Conservation (phyloP, 306 rosid species). For the Rosa lucieae region DNA sequence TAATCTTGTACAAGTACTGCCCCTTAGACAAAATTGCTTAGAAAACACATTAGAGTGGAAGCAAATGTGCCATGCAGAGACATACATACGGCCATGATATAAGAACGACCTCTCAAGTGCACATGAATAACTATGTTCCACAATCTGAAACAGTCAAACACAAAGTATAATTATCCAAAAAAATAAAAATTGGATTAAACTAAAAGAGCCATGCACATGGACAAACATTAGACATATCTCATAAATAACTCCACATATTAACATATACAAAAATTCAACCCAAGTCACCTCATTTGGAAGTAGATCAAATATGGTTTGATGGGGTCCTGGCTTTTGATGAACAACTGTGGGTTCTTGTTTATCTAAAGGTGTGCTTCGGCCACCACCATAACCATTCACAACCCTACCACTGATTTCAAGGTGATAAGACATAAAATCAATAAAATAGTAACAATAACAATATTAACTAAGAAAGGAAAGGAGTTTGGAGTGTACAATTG, state of each 20-base stretch:
- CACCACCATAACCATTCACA: slow-evolving; percentile 74
- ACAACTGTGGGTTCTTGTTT: slow-evolving; percentile 80
- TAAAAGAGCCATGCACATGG: slow-evolving; percentile 1
- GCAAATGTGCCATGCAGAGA: slow-evolving; percentile 92
- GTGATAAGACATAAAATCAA: too few relatives aligned
- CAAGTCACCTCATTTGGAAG: slow-evolving; percentile 77
- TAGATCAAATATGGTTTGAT: slow-evolving; percentile 82
- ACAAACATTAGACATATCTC: background rate
- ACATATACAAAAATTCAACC: slow-evolving; percentile 24
- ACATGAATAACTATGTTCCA: slow-evolving; percentile 91
- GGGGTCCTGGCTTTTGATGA: slow-evolving; percentile 97
- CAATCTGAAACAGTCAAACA: slow-evolving; percentile 61
- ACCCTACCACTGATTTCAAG: too few relatives aligned
- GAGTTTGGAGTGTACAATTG: too few relatives aligned
- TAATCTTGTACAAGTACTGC: too few relatives aligned
- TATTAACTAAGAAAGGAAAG: too few relatives aligned
- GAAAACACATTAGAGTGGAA: slow-evolving; percentile 97
- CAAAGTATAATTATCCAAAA: slow-evolving; percentile 28
- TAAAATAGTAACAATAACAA: too few relatives aligned
- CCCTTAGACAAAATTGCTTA: too few relatives aligned
- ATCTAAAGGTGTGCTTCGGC: slow-evolving; percentile 57
- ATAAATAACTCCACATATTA: background rate
- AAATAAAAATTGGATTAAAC: slow-evolving; percentile 18
- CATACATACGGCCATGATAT: slow-evolving; percentile 98
- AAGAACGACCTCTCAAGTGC: slow-evolving; percentile 99